phyloP scores from a whole-genome alignment of 768 basidiomycete species.

The Boletus subcaerulescens region DNA sequence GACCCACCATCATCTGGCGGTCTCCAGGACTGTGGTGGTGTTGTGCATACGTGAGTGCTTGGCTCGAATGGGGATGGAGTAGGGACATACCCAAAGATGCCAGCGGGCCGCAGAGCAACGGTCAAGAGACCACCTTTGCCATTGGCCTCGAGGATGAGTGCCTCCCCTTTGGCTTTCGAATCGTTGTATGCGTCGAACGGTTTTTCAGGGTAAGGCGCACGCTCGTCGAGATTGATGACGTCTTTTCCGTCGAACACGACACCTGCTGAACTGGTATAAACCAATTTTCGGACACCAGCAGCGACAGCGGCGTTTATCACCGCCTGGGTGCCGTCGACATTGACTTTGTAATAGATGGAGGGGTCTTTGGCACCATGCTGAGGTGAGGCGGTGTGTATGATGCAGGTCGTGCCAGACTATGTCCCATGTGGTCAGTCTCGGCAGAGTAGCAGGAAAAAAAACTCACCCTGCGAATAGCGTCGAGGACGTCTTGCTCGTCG shows the following conservation, averaged over 20 bases:
- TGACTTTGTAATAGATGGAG: constrained; percentile 85
- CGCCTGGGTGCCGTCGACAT: constrained; percentile 86
- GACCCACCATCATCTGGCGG: constrained; percentile 77
- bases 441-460: not conserved
- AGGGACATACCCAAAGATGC: constrained; percentile 83
- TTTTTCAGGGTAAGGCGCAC: constrained; percentile 66
- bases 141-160: constrained; percentile 80
- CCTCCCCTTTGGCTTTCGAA: constrained; percentile 88
- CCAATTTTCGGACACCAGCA: constrained; percentile 75
- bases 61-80: no score
- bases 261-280: constrained; percentile 92
- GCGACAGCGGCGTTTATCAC: constrained; percentile 80
- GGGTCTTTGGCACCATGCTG: constrained; percentile 65
- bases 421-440: not conserved
- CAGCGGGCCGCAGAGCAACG: constrained; percentile 86
- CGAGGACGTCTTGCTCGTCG: constrained; percentile 64
- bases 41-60: no score
- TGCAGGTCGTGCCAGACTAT: constrained; percentile 80
- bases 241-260: constrained; percentile 84
- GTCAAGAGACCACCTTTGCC: constrained; percentile 81
- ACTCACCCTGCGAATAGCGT: constrained; percentile 71
- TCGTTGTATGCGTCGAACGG: constrained; percentile 91
- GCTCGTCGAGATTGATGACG: constrained; percentile 85
- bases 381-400: constrained; percentile 94
- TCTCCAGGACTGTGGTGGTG: constrained; percentile 72